These are phyloP conservation scores for Lycium ferocissimum DNA, from an alignment of 257 asterid genomes.

Conservation along the genomic window DNA sequence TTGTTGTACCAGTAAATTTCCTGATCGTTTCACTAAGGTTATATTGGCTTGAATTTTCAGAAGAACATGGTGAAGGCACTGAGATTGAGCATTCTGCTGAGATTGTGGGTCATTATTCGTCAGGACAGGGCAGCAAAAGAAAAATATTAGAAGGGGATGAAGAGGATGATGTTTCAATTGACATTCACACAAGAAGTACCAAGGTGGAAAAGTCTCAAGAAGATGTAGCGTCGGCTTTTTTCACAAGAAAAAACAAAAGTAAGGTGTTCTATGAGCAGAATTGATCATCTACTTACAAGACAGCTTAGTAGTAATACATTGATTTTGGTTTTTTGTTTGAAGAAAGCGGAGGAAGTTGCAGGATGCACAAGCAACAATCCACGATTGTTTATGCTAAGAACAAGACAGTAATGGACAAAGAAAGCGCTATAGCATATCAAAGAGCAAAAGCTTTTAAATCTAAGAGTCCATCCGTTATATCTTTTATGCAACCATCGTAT, in stretches of 20 bases:
- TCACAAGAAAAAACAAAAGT: background rate
- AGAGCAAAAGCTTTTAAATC: conserved; percentile 18
- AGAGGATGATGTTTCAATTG: conserved; percentile 28
- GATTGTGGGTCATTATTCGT: background rate
- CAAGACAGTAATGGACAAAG: background rate
- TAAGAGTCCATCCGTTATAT: background rate
- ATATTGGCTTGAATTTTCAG: background rate
- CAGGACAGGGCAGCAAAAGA: background rate
- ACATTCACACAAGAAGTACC: background rate
- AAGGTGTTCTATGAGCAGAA: background rate
- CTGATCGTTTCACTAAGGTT: background rate
- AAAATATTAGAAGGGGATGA: background rate
- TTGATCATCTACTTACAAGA: background rate
- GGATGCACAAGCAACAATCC: background rate
- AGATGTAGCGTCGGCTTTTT: background rate
- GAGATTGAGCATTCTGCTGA: background rate
- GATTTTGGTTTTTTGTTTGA: background rate
- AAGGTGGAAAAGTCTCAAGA: background rate
- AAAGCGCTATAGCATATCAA: background rate
- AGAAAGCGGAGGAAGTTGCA: background rate
- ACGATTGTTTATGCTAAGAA: background rate
- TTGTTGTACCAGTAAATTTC: background rate
- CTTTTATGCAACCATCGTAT: conserved; percentile 12
- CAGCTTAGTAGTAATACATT: background rate
- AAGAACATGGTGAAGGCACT: background rate